phyloP scores from a whole-genome alignment of 1,284 basidiomycete species.

The Trichosporon ovoides region DNA sequence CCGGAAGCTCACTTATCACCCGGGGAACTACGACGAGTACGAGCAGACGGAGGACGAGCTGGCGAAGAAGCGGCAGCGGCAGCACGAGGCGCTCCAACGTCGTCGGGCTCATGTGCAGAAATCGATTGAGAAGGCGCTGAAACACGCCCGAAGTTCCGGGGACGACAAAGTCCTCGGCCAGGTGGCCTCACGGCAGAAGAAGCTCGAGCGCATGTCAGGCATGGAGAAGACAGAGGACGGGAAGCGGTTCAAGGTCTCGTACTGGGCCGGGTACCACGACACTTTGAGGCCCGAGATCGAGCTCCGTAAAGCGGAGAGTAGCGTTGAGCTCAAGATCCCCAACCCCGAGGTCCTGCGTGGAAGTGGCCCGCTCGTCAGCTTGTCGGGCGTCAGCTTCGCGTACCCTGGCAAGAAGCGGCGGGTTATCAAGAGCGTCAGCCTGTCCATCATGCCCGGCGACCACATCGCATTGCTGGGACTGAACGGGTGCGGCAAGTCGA shows the following conservation, averaged over 20 bases:
- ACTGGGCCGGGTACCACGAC: conserved; percentile 54
- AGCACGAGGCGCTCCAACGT: conserved; percentile 57
- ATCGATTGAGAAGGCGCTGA: conserved; percentile 16
- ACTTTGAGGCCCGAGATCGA: conserved; percentile 53
- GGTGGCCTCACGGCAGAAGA: conserved; percentile 60
- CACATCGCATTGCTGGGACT: conserved; percentile 59
- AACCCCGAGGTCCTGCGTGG: conserved; percentile 52
- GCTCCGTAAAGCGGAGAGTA: conserved; percentile 54
- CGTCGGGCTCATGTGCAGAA: conserved; percentile 53
- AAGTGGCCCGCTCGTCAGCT: conserved; percentile 55
- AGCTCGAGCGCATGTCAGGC: conserved; percentile 59
- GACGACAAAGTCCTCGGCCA: conserved; percentile 22
- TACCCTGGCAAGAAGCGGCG: conserved; percentile 45
- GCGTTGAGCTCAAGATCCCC: conserved; percentile 53
- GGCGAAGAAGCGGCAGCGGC: conserved; percentile 52
- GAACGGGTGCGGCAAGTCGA: conserved; percentile 60
- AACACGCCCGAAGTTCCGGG: conserved; percentile 13
- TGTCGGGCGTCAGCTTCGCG: conserved; percentile 54
- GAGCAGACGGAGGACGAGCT: conserved; percentile 23
- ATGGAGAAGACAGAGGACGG: conserved; percentile 54
- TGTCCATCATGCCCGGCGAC: conserved; percentile 57
- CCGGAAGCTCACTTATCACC: conserved; percentile 54
- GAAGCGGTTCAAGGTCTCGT: conserved; percentile 59
- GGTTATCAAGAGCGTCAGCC: conserved; percentile 56
- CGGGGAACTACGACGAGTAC: conserved; percentile 23